Conservation (phyloP, 805 yeast species). For the Sugiyamaella valdiviana region DNA sequence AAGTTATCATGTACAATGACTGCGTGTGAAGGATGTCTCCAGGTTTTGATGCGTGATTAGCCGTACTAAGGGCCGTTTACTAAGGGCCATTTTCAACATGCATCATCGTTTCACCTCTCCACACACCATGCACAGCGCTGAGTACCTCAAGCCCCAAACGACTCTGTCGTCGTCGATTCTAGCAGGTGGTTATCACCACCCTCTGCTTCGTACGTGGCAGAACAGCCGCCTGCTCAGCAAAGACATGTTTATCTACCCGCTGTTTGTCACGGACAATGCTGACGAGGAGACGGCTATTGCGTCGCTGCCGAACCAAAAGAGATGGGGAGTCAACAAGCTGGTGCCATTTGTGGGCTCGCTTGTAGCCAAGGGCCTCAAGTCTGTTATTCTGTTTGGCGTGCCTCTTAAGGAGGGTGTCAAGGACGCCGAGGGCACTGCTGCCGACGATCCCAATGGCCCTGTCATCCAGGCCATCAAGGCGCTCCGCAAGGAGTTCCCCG, state of each 20-base stretch:
- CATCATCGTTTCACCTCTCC: neutral
- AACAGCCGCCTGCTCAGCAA: slow-evolving; percentile 74
- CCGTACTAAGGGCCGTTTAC: too few relatives aligned
- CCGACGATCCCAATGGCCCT: slow-evolving; percentile 95
- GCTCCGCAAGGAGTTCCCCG: slow-evolving; percentile 64
- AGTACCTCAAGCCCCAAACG: slow-evolving; percentile 52
- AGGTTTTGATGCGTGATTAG: too few relatives aligned
- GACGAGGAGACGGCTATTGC: slow-evolving; percentile 73
- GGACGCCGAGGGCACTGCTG: slow-evolving; percentile 78
- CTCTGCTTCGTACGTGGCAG: slow-evolving; percentile 88
- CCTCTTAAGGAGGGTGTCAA: slow-evolving; percentile 69
- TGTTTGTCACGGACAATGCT: slow-evolving; percentile 72
- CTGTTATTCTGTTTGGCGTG: slow-evolving; percentile 91
- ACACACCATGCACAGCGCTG: slow-evolving; percentile 38
- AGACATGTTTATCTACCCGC: slow-evolving; percentile 87
- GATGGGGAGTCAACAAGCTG: slow-evolving; percentile 78
- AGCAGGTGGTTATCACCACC: slow-evolving; percentile 93
- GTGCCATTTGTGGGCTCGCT: slow-evolving; percentile 63
- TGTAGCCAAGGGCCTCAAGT: slow-evolving; percentile 70
- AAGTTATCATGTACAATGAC: too few relatives aligned
- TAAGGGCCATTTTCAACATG: too few relatives aligned
- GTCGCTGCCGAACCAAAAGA: slow-evolving; percentile 79
- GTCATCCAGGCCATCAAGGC: slow-evolving; percentile 74
- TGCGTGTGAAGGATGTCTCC: too few relatives aligned
- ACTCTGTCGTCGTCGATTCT: slow-evolving; percentile 68